Base-by-base conservation (phyloP, 352 stramenopile species). In the Phytophthora sojae region DNA sequence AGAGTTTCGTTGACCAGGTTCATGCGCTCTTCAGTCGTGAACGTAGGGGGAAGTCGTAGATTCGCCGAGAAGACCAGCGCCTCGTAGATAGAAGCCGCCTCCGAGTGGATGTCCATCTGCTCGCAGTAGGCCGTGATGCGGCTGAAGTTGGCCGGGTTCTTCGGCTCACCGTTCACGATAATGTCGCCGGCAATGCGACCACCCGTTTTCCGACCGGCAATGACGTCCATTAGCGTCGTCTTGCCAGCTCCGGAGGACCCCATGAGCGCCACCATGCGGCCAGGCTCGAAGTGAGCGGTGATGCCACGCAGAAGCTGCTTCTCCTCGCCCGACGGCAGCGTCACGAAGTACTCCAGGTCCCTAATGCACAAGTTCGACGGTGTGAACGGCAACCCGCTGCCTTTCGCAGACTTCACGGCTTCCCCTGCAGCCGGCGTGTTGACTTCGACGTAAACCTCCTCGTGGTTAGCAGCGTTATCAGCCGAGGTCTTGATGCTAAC, bases 111-210 rank as follows among this genome's bases (percentile, higher is more conserved):
- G 73, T 98, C 91, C 72, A 96, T 93, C 71, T 98, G 94, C 77
- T 98, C 94, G 21, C 97, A 94, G 67, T 98, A 99, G 8, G 90
- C 94, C 7, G 83, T 89, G 68, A 96, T 91, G 52, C 94, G 82
- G 39, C 81, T 85, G 68, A 98, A 98, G 49, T 88, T 91, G 26
- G 71, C 73, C 39, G 76, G 67, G 39, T 96, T 71, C 77, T 97
- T 96, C 0, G 68, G 61, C 54, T 64, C 86, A n/a, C 95, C 95
- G 76, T 98, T 98, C 23, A 98, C 76, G 11, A 85, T 81, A 44
- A 99, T 91, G 14, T 97, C 79, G 26, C 96, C 95, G 35, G 83
- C 79, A 47, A 98, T 85, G 8, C 81, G 79, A 2, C 85, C 85
- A 42, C 80, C 84, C 14, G 82, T 89, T 71, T 93, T 93, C n/a